Evolutionary conservation across 2,329 filamentous ascomycete genomes (phyloP).

Genomic region (Cladophialophora immunda): DNA sequence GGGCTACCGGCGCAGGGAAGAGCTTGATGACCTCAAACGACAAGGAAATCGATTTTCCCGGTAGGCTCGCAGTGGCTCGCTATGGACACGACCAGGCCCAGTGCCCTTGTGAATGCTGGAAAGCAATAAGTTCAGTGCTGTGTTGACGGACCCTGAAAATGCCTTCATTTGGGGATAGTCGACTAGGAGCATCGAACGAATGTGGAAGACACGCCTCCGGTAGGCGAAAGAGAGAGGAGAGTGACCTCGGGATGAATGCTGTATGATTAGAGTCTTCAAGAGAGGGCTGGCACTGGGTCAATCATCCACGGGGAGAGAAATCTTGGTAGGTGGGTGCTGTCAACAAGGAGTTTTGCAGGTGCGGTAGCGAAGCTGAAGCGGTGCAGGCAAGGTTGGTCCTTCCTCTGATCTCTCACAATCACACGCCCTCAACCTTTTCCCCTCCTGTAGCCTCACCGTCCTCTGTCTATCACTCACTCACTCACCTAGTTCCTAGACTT

Average conservation of each 20-base stretch:
- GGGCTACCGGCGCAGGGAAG: neutral
- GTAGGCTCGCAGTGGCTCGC: neutral
- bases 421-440: neutral
- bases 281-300: neutral
- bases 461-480: neutral
- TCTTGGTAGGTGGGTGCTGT: neutral
- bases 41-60: neutral
- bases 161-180: neutral
- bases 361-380: neutral
- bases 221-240: neutral
- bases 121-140: neutral
- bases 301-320: neutral
- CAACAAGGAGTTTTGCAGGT: neutral
- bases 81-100: neutral
- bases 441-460: neutral
- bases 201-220: neutral
- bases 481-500: slow-evolving; percentile 3
- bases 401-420: slow-evolving; percentile 1
- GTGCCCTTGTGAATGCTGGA: neutral
- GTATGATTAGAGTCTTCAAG: neutral
- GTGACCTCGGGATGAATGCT: neutral
- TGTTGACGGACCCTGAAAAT: neutral
- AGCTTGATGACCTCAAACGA: neutral
- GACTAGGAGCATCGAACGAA: neutral
- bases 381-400: neutral